These are phyloP conservation scores for Aspergillus japonicus DNA, from an alignment of 2,329 filamentous ascomycete genomes.

Conservation along the genomic window DNA sequence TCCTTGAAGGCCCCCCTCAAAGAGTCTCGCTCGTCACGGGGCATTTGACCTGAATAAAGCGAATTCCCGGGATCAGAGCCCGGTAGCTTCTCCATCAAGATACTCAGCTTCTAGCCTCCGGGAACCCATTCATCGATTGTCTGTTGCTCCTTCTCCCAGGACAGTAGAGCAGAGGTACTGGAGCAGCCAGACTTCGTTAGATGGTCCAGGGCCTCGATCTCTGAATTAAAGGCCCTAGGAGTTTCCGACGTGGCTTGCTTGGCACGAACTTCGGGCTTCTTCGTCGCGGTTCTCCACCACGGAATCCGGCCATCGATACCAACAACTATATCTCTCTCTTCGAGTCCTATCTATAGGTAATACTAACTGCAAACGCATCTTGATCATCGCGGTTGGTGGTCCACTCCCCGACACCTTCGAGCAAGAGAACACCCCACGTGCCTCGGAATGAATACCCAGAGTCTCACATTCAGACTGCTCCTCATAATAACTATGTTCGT, in stretches of 20 bases:
- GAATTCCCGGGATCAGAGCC: neutral
- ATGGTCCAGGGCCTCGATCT: neutral
- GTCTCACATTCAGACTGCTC: neutral
- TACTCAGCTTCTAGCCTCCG: neutral
- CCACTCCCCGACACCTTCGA: constrained; percentile 1
- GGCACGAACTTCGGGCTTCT: neutral
- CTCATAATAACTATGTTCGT: too few species aligned
- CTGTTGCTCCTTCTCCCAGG: neutral
- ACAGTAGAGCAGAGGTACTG: neutral
- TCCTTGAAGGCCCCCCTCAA: neutral
- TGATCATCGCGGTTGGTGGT: neutral
- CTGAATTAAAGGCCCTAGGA: neutral
- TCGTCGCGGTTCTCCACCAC: neutral
- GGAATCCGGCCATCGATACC: neutral
- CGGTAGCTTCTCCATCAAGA: constrained; percentile 6
- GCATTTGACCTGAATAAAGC: neutral
- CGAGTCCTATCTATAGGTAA: neutral
- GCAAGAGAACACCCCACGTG: constrained; percentile 3
- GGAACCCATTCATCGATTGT: neutral
- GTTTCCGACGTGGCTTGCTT: neutral
- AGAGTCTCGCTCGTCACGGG: neutral
- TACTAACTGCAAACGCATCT: constrained; percentile 3
- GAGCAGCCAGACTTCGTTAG: constrained; percentile 1
- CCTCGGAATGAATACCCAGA: neutral
- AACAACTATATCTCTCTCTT: neutral